Evolutionary conservation across 352 stramenopile genomes (phyloP).

Genomic region (Pythium biforme): DNA sequence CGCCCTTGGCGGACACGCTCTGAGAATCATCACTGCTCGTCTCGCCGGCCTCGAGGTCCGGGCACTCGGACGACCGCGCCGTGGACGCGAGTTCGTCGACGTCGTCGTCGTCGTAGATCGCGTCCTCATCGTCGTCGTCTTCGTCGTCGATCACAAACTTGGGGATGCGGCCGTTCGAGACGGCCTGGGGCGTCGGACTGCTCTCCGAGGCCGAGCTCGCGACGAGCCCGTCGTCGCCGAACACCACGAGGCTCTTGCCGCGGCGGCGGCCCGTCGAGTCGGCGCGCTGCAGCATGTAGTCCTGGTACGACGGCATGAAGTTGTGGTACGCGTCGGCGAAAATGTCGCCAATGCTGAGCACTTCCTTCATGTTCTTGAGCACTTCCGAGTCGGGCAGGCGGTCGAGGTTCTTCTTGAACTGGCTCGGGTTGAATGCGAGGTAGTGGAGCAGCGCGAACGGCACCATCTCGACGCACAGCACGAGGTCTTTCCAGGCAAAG

Average conservation of each 20-base stretch:
- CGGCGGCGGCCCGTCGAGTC: slow-evolving; percentile 44
- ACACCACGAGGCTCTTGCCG: slow-evolving; percentile 39
- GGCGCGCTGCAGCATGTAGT: slow-evolving; percentile 82
- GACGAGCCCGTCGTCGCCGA: slow-evolving; percentile 41
- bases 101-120: slow-evolving; percentile 5
- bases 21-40: neutral
- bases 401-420: slow-evolving; percentile 83
- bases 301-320: slow-evolving; percentile 84
- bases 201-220: slow-evolving; percentile 45
- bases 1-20: neutral
- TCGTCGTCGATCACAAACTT: slow-evolving; percentile 80
- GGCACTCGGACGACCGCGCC: slow-evolving; percentile 23
- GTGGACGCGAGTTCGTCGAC: slow-evolving; percentile 16
- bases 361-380: slow-evolving; percentile 89
- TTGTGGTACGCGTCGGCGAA: slow-evolving; percentile 85
- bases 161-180: slow-evolving; percentile 51
- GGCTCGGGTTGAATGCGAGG: slow-evolving; percentile 74
- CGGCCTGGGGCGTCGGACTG: slow-evolving; percentile 51
- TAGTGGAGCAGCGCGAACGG: slow-evolving; percentile 76
- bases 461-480: slow-evolving; percentile 90
- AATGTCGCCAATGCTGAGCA: slow-evolving; percentile 78
- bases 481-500: slow-evolving; percentile 90
- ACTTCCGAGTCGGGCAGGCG: slow-evolving; percentile 72
- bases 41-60: slow-evolving; percentile 19
- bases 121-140: slow-evolving; percentile 50